These are phyloP conservation scores for Tuber brumale DNA, from an alignment of 495 filamentous ascomycete genomes.

Conservation along the genomic window DNA sequence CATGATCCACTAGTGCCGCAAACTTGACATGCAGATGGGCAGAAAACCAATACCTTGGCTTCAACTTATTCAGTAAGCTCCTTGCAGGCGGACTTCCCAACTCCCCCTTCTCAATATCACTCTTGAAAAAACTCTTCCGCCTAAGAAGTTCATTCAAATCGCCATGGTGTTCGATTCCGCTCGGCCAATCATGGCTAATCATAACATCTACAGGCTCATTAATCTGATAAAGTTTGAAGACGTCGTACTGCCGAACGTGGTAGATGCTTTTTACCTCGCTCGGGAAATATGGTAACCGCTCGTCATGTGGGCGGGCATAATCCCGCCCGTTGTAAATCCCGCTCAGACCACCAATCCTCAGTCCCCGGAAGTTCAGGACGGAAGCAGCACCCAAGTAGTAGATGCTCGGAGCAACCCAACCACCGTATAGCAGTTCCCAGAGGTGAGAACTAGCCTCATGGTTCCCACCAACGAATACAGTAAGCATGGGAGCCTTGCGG, in stretches of 20 bases:
- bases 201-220: slow-evolving; percentile 79
- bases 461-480: slow-evolving; percentile 88
- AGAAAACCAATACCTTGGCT: slow-evolving; percentile 86
- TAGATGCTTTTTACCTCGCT: slow-evolving; percentile 72
- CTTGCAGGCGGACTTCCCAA: slow-evolving; percentile 72
- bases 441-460: slow-evolving; percentile 85
- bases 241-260: slow-evolving; percentile 83
- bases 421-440: slow-evolving; percentile 85
- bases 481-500: slow-evolving; percentile 72
- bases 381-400: slow-evolving; percentile 93
- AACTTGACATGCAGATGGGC: slow-evolving; percentile 89
- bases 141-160: slow-evolving; percentile 57
- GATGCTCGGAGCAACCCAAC: slow-evolving; percentile 94
- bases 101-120: slow-evolving; percentile 63
- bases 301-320: slow-evolving; percentile 71
- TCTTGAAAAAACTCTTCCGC: slow-evolving; percentile 63
- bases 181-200: slow-evolving; percentile 92
- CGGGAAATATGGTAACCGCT: slow-evolving; percentile 74
- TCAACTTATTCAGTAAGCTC: slow-evolving; percentile 69
- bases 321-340: slow-evolving; percentile 89
- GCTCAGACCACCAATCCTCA: slow-evolving; percentile 83
- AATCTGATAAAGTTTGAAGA: slow-evolving; percentile 79
- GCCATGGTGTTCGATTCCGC: slow-evolving; percentile 67
- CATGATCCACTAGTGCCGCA: slow-evolving; percentile 62
- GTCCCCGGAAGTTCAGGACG: slow-evolving; percentile 68